Evolutionary conservation across 306 rosid species (phyloP), one percentile per base, ranked within the genome.

Genomic region (Dryas alaskensis): DNA sequence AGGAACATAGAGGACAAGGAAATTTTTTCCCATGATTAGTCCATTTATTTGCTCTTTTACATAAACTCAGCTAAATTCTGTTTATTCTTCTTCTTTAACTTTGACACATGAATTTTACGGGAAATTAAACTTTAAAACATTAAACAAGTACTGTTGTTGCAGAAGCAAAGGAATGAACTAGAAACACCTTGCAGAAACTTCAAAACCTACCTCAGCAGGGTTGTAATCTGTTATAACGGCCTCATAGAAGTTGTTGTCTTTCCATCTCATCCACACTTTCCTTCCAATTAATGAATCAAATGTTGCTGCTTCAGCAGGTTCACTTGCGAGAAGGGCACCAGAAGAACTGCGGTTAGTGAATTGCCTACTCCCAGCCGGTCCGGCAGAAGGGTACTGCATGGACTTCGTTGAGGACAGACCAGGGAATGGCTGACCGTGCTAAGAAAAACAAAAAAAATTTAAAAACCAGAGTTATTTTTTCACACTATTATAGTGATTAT

Each of bases 241-340:
- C 86, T 95, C 97, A 65, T 95, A 95, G 77, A 95, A 95, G 86
- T 78, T 86, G 78, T 95, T 95, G 83, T 95, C 97, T 79, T 81
- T 93, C 99, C 99, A 95, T 69, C 97, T 86, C 46, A 95, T 92
- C 96, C 96, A 87, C 78, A 95, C 96, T 81, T 86, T 95, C 87
- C 86, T 90, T 75, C 97, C 99, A 67, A 95, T 77, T 65, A 88
- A 86, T 7, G 89, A 84, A 70, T 95, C 93, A 64, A 74, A 78
- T 11, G 70, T 13, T 62, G 83, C 76, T 50, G 84, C 85, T 39
- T 85, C 97, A 59, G 83, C 76, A 45, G 85, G 73, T 59, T 86
- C 90, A 73, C 71, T 73, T 62, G 89, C 47, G 7, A 73, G 85
- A 82, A 82, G 87, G 72, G 74, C 81, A 73, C 80, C 81, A 43